Evolutionary conservation across 495 filamentous ascomycete species (phyloP), one percentile per base, ranked within the genome.

Genomic region (Cetradonia linearis): DNA sequence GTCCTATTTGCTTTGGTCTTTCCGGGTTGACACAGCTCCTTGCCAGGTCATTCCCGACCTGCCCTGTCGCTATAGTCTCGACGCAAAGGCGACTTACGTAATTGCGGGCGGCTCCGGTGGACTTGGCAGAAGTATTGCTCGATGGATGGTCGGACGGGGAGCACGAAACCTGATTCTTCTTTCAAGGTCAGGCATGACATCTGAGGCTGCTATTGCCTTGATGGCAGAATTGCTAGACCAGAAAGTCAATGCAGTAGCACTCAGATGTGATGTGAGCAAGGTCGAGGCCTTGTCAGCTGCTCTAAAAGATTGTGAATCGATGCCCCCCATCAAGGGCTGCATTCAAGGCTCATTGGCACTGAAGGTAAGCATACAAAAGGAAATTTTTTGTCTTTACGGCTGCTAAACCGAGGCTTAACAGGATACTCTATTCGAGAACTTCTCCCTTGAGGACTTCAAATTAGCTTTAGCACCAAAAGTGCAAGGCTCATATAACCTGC

Each of bases 101-200:
- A 66, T 72, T 55, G 69, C 72, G 3, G 76, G 76, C 23, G 74
- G 76, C 1, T 66, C 76, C n/a, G 74, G 74, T 28, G 74, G 73
- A 0, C 34, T 76, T 3, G 76, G 76, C 11, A 68, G 73, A 5
- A 72, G 66, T 33, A 48, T 76, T 14, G 65, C 72, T 11, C 62
- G 61, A 5, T 77, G 74, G 73, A 73, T 79, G 70, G 67, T 66
- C 9, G 56, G 59, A 11, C 63, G 63, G 0, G 71, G 73, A 16
- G 76, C 72, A 6, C 55, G 65, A 31, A 57, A 71, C 23, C 38
- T 76, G 18, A 64, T 70, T 14, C 40, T 73, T 0, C 63, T 72
- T 13, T 77, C 57, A 11, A 57, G 70, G 40, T 65, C 59, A 20
- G 62, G 63, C 23, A 16, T 16, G 10, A 55, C 18, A 33, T 6